phyloP scores from a whole-genome alignment of 2,329 filamentous ascomycete genomes.

The Pestalotiopsis sp. region DNA sequence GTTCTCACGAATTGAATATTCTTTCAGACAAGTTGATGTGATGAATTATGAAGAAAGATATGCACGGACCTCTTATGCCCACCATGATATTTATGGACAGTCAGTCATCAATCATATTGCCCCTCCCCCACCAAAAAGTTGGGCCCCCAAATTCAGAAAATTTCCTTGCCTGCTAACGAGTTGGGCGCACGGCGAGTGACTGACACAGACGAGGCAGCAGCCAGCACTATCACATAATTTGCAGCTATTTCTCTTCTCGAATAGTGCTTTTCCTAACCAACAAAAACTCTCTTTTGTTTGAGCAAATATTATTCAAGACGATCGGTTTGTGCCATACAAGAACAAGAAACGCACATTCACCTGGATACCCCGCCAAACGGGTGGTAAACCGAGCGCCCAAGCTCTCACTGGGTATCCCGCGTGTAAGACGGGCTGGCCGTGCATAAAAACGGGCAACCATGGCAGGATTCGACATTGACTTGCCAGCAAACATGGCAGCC shows the following conservation, averaged over 20 bases:
- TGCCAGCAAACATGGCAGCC: not conserved
- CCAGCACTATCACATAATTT: not conserved
- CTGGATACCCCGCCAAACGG: not conserved
- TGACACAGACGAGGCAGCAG: not conserved
- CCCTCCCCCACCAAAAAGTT: slow-evolving; percentile 14
- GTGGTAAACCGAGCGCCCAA: too few species aligned
- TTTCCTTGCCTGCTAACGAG: not conserved
- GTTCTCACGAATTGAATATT: too few species aligned
- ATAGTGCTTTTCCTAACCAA: too few species aligned
- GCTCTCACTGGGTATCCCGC: too few species aligned
- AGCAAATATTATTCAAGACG: too few species aligned
- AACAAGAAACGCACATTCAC: not conserved
- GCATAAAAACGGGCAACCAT: not conserved
- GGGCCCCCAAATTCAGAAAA: slow-evolving; percentile 1
- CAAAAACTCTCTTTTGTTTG: too few species aligned
- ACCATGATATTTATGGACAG: not conserved
- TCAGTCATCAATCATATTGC: not conserved
- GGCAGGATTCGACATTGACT: slow-evolving; percentile 8
- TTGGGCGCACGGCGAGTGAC: not conserved
- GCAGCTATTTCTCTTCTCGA: not conserved
- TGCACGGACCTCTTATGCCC: not conserved
- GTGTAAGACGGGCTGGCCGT: not conserved
- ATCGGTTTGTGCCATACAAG: not conserved
- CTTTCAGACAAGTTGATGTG: not conserved
- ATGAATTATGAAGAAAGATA: not conserved